phyloP scores from a whole-genome alignment of 164 flowering plant genomes.

The Vitis vinifera region DNA sequence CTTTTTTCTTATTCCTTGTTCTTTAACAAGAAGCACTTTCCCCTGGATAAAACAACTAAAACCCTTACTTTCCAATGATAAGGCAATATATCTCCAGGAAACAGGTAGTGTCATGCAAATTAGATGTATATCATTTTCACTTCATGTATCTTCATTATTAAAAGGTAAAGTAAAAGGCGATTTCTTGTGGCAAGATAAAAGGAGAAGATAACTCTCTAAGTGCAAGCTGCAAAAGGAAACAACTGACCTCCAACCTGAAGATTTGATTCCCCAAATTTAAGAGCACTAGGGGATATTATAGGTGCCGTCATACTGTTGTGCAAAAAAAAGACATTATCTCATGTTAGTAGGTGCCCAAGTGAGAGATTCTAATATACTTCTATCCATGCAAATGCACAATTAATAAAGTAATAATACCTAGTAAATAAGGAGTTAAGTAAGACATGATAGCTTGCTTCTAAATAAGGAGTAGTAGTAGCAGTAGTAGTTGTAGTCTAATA shows the following conservation, averaged over 20 bases:
- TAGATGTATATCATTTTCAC: background rate
- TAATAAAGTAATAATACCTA: background rate
- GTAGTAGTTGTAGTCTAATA: background rate
- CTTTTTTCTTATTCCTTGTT: no score
- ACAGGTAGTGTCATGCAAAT: no score
- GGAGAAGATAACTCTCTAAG: background rate
- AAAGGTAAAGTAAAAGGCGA: background rate
- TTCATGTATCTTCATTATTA: background rate
- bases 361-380: background rate
- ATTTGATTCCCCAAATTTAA: slow-evolving; percentile 72
- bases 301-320: slow-evolving; percentile 90
- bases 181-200: background rate
- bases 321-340: slow-evolving; percentile 6
- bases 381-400: background rate
- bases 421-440: background rate
- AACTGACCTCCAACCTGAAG: slow-evolving; percentile 71
- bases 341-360: background rate
- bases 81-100: no score
- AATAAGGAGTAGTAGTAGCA: background rate
- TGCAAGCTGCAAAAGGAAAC: background rate
- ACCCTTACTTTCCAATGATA: no score
- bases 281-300: slow-evolving; percentile 69
- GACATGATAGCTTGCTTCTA: background rate
- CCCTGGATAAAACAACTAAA: no score
- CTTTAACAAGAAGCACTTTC: no score